Evolutionary conservation across 2,329 filamentous ascomycete species (phyloP), one percentile per base, ranked within the genome.

Genomic region (Sordariomycetes sp.): DNA sequence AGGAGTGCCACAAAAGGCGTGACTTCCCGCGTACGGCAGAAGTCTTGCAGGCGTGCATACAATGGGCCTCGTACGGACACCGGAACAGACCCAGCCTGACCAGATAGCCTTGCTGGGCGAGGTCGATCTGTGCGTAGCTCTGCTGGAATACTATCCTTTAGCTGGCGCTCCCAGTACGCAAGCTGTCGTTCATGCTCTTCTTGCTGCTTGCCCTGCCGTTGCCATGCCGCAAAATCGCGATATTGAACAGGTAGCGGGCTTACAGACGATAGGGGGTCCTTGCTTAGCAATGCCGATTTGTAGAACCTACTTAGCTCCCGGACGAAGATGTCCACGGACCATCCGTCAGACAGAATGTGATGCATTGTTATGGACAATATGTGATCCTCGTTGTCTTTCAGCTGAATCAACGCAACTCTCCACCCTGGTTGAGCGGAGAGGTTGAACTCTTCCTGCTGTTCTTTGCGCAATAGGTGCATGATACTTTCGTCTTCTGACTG

Each of bases 81-180:
- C 2, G 30, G 10, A 15, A 40, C 30, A 3, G 18, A n/a, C 3
- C 16, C 14, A 9, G 30, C 30, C 10, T 14, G 14, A 15, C 37
- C 28, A 11, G 37, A 30, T 15, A 36, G 23, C 6, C 17, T 26
- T 6, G 17, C 14, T 21, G 36, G 36, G 50, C 4, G 42, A 29
- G 1, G 53, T 53, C 8, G 51, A 37, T 66, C 62, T 5, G 58
- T 58, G 8, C 64, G 46, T 5, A 56, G 38, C 30, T 42, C 39
- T 4, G 31, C 21, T 18, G 34, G 19, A 14, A 35, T 17, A 15
- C 31, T 33, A 4, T 19, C 32, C 18, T 39, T 30, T 3, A 37
- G 35, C 20, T 34, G 18, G 21, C 36, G 28, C 17, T 39, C 31
- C 50, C 49, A 52, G 20, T 53, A 51, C 0, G 37, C 24, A 0